These are phyloP conservation scores for Trametes maxima DNA, from an alignment of 768 basidiomycete species.

Conservation along the genomic window DNA sequence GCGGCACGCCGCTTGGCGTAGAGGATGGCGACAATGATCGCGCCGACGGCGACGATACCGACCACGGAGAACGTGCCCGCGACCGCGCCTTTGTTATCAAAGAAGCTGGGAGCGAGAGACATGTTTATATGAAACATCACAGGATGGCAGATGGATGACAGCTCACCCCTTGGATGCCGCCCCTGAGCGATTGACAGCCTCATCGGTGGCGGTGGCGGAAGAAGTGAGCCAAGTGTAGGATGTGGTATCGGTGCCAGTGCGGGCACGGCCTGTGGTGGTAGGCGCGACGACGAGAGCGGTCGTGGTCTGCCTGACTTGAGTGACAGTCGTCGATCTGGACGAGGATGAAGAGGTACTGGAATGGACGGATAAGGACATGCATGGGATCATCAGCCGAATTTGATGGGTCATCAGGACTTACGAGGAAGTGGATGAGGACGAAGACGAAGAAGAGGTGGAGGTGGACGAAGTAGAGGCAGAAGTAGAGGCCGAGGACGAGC, in stretches of 20 bases:
- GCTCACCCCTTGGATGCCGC: slow-evolving; percentile 21
- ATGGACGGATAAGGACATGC: neutral
- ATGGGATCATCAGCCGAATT: neutral
- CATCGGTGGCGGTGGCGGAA: slow-evolving; percentile 11
- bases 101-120: slow-evolving; percentile 41
- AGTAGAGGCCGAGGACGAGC: slow-evolving; percentile 18
- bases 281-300: slow-evolving; percentile 2
- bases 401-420: slow-evolving; percentile 3
- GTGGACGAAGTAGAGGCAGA: slow-evolving; percentile 20
- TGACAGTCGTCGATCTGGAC: slow-evolving; percentile 13
- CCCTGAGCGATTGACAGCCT: slow-evolving; percentile 9
- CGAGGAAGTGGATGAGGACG: slow-evolving; percentile 9
- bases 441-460: slow-evolving; percentile 12
- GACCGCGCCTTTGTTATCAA: slow-evolving; percentile 48
- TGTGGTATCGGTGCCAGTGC: slow-evolving; percentile 7
- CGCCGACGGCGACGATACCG: slow-evolving; percentile 39
- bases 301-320: neutral
- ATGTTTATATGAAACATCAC: neutral
- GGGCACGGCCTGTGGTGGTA: slow-evolving; percentile 9
- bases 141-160: neutral
- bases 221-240: slow-evolving; percentile 15
- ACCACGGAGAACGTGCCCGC: slow-evolving; percentile 48
- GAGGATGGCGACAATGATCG: slow-evolving; percentile 34
- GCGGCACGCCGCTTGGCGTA: slow-evolving; percentile 35
- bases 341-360: slow-evolving; percentile 19